Base-by-base conservation (phyloP, 1,284 basidiomycete species). In the Sanghuangporus sanghuang region DNA sequence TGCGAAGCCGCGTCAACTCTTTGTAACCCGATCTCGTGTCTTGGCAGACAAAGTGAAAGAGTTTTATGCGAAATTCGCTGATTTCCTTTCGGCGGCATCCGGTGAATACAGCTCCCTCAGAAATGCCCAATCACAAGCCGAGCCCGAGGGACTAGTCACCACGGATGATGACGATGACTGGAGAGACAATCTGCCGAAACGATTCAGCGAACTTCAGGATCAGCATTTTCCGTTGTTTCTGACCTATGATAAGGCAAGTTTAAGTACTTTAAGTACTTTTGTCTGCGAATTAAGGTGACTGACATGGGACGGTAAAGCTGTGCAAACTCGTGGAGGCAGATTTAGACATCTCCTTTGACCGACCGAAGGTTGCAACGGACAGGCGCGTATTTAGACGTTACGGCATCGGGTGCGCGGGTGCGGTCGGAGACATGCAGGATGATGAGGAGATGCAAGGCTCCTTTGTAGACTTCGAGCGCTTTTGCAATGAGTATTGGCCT, bases 181-280 rank as follows among this genome's bases (percentile, higher is more conserved):
- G 72, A 73, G 75, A 6, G 72, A 67, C 0, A 77, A 81, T 62
- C 74, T 90, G 2, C 89, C 89, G 1, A 67, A 70, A 18, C 76
- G 72, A n/a, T 90, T 84, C 66, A 85, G 85, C 48, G 77, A 81
- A 14, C 73, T 91, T 3, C 68, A 76, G 35, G 86, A 87, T 38
- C 70, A 76, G 0, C 83, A 92, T 69, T 92, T 90, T 64, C 90
- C 89, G 0, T 71, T 91, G 63, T 92, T 92, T 65, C 69, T 89
- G 7, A 88, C 87, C 0, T 86, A 85, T 55, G 82, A 89, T 66
- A 77, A 79, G 64, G 89, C 88, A 66, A 44, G 75, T 67, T 16
- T 40, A 36, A 7, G 50, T 32, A 35, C 18, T n/a, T 57, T 16
- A 40, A 50, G 9, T 23, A 55, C n/a, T 35, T 18, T 16, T n/a